Percentiles rank a stretch among this genome's conserved stretches.
These are phyloP conservation scores for Blumeria hordei DNA, from an alignment of 2,329 filamentous ascomycete genomes.

Conservation along the genomic window DNA sequence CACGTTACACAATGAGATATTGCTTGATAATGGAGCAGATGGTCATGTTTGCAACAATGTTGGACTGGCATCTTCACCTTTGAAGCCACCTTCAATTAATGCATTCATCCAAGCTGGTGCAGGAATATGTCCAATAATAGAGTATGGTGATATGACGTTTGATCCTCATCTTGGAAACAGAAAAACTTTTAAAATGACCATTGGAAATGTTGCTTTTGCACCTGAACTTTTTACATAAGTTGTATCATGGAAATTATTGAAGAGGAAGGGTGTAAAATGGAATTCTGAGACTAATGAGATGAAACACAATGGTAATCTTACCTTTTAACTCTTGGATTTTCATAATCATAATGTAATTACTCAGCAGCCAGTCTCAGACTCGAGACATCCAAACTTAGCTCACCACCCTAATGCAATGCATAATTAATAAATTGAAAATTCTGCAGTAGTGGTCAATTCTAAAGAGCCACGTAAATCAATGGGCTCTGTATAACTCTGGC, in stretches of 20 bases:
- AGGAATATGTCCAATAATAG: background rate
- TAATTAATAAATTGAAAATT: too few relatives aligned
- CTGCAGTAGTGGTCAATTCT: too few relatives aligned
- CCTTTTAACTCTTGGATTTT: background rate
- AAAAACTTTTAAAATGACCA: slow-evolving; percentile 1
- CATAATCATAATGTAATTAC: background rate
- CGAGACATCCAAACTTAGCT: too few relatives aligned
- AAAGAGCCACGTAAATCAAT: too few relatives aligned
- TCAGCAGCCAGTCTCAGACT: background rate
- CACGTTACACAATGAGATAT: too few relatives aligned
- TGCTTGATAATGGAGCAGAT: background rate
- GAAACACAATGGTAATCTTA: background rate
- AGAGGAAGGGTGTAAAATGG: too few relatives aligned
- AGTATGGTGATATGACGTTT: background rate
- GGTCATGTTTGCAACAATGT: too few relatives aligned
- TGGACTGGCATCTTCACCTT: background rate
- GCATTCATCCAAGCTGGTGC: background rate
- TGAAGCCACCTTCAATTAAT: background rate
- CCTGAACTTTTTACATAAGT: background rate
- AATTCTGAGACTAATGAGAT: background rate
- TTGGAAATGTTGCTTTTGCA: background rate
- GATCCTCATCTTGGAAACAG: background rate
- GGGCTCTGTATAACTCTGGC: too few relatives aligned
- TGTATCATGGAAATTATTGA: background rate
- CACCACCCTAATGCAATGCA: too few relatives aligned